These are phyloP conservation scores for Suhomyces yuchorum DNA, from an alignment of 1,139 yeast species.

Conservation along the genomic window DNA sequence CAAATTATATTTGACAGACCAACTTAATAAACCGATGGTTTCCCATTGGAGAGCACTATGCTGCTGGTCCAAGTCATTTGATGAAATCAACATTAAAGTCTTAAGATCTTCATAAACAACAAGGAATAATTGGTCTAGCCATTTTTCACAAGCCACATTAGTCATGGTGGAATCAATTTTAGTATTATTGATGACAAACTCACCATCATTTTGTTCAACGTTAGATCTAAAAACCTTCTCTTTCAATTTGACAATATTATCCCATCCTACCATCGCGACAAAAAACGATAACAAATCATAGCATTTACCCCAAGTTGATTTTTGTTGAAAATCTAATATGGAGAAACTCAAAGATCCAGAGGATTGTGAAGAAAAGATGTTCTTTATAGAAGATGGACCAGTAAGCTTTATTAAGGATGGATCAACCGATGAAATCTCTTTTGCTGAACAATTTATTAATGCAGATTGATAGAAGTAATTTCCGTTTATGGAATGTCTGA, in stretches of 20 bases:
- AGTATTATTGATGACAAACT: slow-evolving; percentile 26
- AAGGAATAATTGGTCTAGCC: slow-evolving; percentile 46
- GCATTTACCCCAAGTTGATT: slow-evolving; percentile 48
- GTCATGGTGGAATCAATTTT: slow-evolving; percentile 1
- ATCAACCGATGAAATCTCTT: slow-evolving; percentile 43
- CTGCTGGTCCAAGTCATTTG: slow-evolving; percentile 29
- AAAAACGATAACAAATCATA: slow-evolving; percentile 43
- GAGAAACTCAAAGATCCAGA: slow-evolving; percentile 32
- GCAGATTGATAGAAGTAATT: slow-evolving; percentile 42
- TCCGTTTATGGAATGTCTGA: slow-evolving; percentile 43
- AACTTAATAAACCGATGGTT: slow-evolving; percentile 43
- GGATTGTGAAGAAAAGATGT: slow-evolving; percentile 36
- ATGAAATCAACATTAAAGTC: slow-evolving; percentile 31
- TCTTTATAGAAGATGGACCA: slow-evolving; percentile 33
- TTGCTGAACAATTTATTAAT: slow-evolving; percentile 33
- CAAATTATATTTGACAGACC: slow-evolving; percentile 44
- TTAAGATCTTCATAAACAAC: slow-evolving; percentile 42
- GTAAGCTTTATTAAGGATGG: slow-evolving; percentile 31
- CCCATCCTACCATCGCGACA: slow-evolving; percentile 47
- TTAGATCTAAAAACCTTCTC: slow-evolving; percentile 22
- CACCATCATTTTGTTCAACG: background rate
- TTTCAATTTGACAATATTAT: slow-evolving; percentile 30
- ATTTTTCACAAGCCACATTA: slow-evolving; percentile 31
- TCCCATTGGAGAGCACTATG: slow-evolving; percentile 50
- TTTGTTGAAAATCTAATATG: slow-evolving; percentile 36